Conservation (phyloP, 1,139 yeast genomes). For the Sugiyamaella neomexicana region DNA sequence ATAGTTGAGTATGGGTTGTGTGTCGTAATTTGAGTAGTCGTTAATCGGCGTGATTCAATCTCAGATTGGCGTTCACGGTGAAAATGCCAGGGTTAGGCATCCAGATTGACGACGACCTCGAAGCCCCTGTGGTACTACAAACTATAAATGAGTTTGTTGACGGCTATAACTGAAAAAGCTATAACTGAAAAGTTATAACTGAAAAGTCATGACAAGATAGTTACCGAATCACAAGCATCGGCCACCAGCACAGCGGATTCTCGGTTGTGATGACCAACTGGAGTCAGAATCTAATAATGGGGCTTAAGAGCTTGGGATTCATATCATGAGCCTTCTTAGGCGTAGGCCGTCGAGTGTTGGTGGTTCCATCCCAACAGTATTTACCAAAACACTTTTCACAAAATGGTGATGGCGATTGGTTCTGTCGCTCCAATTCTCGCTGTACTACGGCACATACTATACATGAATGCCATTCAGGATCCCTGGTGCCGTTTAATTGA, state of each 20-base stretch:
- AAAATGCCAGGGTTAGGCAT: not conserved
- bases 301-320: slow-evolving; percentile 1
- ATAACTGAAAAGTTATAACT: too few relatives aligned
- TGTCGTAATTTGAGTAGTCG: not conserved
- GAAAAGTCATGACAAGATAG: too few relatives aligned
- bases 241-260: too few relatives aligned
- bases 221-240: too few relatives aligned
- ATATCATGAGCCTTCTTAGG: not conserved
- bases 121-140: too few relatives aligned
- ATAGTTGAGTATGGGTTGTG: not conserved
- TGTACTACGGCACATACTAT: slow-evolving; percentile 86
- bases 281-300: not conserved
- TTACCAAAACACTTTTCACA: slow-evolving; percentile 69
- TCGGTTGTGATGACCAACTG: too few relatives aligned
- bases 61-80: slow-evolving; percentile 3
- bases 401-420: slow-evolving; percentile 62
- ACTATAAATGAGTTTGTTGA: too few relatives aligned
- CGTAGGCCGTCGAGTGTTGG: not conserved
- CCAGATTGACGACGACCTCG: not conserved
- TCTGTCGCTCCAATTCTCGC: slow-evolving; percentile 74
- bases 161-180: too few relatives aligned
- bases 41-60: not conserved
- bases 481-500: slow-evolving; percentile 70
- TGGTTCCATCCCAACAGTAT: slow-evolving; percentile 78
- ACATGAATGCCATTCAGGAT: slow-evolving; percentile 73